Evolutionary conservation across 441 rosid genomes (phyloP).

Genomic region (Bruguiera hainesii): DNA sequence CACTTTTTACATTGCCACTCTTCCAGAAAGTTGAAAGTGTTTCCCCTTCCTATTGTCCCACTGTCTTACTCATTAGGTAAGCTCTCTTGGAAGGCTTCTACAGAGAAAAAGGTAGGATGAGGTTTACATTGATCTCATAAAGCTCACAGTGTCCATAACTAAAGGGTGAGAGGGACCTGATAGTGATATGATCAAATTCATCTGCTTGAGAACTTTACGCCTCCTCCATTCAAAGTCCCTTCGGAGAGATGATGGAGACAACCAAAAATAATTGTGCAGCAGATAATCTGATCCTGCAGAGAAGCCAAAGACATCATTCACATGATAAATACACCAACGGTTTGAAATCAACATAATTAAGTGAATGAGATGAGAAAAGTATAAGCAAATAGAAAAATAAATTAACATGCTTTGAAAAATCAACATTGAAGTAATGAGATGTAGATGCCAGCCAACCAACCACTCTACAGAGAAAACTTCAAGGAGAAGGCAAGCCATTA

Average conservation of each 20-base stretch:
- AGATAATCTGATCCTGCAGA: slow-evolving; percentile 10
- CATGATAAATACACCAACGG: background rate
- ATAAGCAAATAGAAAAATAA: too few species aligned
- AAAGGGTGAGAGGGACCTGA: slow-evolving; percentile 19
- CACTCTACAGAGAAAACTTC: background rate
- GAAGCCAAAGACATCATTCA: background rate
- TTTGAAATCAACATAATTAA: background rate
- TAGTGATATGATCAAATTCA: slow-evolving; percentile 3
- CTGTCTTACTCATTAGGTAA: slow-evolving; percentile 17
- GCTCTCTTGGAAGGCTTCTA: slow-evolving; percentile 21
- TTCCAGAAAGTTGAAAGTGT: slow-evolving; percentile 18
- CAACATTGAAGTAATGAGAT: background rate
- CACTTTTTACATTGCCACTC: slow-evolving; percentile 16
- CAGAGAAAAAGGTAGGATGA: slow-evolving; percentile 12
- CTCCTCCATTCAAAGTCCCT: slow-evolving; percentile 11
- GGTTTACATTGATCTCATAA: slow-evolving; percentile 10
- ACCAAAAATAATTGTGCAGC: slow-evolving; percentile 9
- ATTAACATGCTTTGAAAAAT: background rate
- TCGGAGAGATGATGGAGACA: slow-evolving; percentile 23
- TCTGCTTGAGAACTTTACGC: slow-evolving; percentile 10
- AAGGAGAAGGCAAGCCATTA: background rate
- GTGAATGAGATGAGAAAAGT: background rate
- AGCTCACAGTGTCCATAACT: slow-evolving; percentile 23
- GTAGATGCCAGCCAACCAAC: background rate
- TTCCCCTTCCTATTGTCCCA: slow-evolving; percentile 13